Evolutionary conservation across 495 filamentous ascomycete species (phyloP), one percentile per base, ranked within the genome.

Genomic region (Hypoxylon cercidicola): DNA sequence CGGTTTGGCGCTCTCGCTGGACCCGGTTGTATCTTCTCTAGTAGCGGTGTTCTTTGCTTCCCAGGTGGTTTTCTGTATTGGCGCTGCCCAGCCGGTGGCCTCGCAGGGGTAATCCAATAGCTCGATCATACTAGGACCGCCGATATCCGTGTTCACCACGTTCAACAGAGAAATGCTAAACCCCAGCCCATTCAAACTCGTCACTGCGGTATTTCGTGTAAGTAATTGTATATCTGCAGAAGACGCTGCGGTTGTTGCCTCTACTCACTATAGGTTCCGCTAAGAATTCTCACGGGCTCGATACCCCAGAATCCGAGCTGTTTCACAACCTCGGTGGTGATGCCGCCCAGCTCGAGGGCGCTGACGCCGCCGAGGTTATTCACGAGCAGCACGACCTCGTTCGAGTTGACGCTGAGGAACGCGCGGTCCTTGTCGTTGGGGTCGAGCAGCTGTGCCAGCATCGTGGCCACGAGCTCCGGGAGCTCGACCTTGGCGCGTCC

Each of bases 291-390:
- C 35, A 88, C 85, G 2, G 92, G 92, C 69, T 85, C 86, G 71
- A 96, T 87, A 45, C 84, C 80, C 79, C 90, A 93, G 44, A 80
- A 79, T 37, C 81, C 79, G 11, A 99, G 84, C 76, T 97, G 94
- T 41, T 80, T 81, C n/a, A 90, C 84, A 37, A 97, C 88, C 75
- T 97, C 93, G n/a, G 89, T 79, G 7, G 91, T 90, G 69, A 98
- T 93, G 40, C 91, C 95, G 4, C 93, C 89, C 66, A 98, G 79
- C 76, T 99, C 95, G 55, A 99, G 79, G 32, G 87, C 86, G 75
- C 91, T 96, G 3, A 97, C 88, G 19, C 93, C 91, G n/a, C 95
- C 95, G 12, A 98, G 82, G 72, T 99, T 99, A 75, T 98, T 98
- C 69, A 99, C 84, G 64, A 97, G 75, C 41, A 98, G 74, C 5